These are phyloP conservation scores for Podaxis rugospora DNA, from an alignment of 768 basidiomycete species.

Conservation along the genomic window DNA sequence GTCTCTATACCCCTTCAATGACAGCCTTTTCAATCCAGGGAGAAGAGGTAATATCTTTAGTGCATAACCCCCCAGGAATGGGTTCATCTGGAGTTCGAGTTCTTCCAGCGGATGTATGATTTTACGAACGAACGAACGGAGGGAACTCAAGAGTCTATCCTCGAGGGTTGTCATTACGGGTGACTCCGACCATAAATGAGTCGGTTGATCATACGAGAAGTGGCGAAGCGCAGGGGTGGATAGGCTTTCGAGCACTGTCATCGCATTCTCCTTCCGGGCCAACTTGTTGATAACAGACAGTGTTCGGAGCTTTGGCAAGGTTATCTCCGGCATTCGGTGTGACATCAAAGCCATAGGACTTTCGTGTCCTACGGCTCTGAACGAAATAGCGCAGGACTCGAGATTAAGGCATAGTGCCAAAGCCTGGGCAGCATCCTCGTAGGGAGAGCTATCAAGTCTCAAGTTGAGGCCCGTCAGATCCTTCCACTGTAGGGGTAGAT, in stretches of 20 bases:
- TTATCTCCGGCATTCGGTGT: neutral
- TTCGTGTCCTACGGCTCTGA: neutral
- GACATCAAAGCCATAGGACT: neutral
- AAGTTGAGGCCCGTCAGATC: neutral
- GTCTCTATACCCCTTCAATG: neutral
- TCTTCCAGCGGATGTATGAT: neutral
- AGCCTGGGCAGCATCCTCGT: neutral
- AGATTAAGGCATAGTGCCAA: neutral
- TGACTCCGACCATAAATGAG: neutral
- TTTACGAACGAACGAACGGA: neutral
- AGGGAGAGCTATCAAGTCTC: neutral
- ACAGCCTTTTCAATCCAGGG: neutral
- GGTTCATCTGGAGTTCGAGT: neutral
- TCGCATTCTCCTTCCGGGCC: neutral
- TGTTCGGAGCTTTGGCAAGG: neutral
- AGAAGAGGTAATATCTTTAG: neutral
- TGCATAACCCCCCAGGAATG: neutral
- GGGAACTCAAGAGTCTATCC: neutral
- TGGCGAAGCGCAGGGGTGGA: neutral
- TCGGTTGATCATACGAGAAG: neutral
- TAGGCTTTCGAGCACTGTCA: neutral
- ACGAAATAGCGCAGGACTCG: neutral
- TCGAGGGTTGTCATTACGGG: neutral
- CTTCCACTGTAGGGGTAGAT: neutral
- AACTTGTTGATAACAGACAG: neutral